Base-by-base conservation (phyloP, 305 asterid species). In the Vinca major region DNA sequence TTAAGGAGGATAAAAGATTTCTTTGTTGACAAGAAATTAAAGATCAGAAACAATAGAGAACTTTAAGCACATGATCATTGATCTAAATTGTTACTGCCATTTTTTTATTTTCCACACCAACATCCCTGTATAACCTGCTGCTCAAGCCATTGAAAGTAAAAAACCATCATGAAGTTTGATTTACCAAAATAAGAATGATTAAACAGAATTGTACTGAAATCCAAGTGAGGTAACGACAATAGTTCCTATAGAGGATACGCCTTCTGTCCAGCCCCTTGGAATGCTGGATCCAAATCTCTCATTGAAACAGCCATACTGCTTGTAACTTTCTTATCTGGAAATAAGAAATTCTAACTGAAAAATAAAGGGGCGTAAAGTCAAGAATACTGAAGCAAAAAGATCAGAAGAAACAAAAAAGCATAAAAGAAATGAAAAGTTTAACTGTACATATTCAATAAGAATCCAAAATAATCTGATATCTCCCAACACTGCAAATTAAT, bases 221-320 rank as follows among this genome's bases (percentile, higher is more conserved):
- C 60, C 66, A 72, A 41, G 40, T 40, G 44, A 66, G 70, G 73
- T 65, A 69, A 52, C 8, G 9, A 11, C n/a, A 21, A 8, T 20
- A 33, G 13, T 50, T 40, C 8, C 41, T 51, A 4, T 33, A 62
- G 39, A 88, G 96, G 97, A 92, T 92, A 92, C 98, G 87, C 90
- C 81, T 90, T 90, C 79, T 90, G 96, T 69, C 98, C 98, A 51
- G 90, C 93, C 76, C 96, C 96, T 74, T 87, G 96, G 71, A 92
- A 89, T 77, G 96, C 88, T 73, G 97, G 87, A 83, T 92, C 98
- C 86, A 92, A 83, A 76, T 92, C 95, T 81, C 77, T 90, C 87
- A 80, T 74, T 68, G 98, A 92, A 72, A 82, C 86, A 76, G 95
- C 80, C 98, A 92, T 92, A 55, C 58, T 72, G 74, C 69, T 76